A percentile compares a stretch with the other conserved stretches of the same genome.
Conservation (phyloP, 2,329 filamentous ascomycete genomes). For the Chaetoscypha palmicola region DNA sequence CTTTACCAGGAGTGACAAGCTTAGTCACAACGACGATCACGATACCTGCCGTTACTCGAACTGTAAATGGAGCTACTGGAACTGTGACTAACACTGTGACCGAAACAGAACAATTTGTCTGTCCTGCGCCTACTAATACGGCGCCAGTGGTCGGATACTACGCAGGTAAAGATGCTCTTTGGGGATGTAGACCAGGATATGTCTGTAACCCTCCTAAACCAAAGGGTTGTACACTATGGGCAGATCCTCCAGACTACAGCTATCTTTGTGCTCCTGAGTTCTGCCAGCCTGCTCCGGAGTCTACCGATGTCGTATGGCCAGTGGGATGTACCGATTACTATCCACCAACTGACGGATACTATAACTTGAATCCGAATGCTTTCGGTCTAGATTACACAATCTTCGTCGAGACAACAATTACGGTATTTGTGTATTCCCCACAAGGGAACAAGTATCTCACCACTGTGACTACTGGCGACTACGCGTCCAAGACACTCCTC, state of each 20-base stretch:
- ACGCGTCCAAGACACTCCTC: constrained; percentile 44
- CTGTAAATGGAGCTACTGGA: constrained; percentile 12
- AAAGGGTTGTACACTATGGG: constrained; percentile 34
- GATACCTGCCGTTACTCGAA: constrained; percentile 13
- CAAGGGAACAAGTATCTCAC: constrained; percentile 21
- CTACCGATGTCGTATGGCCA: constrained; percentile 35
- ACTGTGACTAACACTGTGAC: constrained; percentile 10
- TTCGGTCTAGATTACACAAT: constrained; percentile 60
- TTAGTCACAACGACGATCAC: constrained; percentile 11
- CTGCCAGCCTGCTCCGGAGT: constrained; percentile 32
- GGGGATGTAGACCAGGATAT: constrained; percentile 38
- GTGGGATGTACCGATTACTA: constrained; percentile 43
- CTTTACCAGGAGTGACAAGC: constrained; percentile 6
- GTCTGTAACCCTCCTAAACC: constrained; percentile 35
- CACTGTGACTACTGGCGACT: constrained; percentile 49
- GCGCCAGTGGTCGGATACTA: constrained; percentile 21
- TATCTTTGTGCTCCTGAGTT: constrained; percentile 36
- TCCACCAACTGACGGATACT: constrained; percentile 49
- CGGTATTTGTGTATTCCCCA: constrained; percentile 28
- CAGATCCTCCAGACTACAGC: constrained; percentile 33
- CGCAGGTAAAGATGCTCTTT: constrained; percentile 28
- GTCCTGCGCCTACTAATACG: constrained; percentile 23
- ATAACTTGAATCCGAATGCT: constrained; percentile 53
- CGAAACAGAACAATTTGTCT: constrained; percentile 9
- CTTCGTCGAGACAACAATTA: constrained; percentile 41